Conservation (phyloP, 116 monocot species). For the Posidonia oceanica region DNA sequence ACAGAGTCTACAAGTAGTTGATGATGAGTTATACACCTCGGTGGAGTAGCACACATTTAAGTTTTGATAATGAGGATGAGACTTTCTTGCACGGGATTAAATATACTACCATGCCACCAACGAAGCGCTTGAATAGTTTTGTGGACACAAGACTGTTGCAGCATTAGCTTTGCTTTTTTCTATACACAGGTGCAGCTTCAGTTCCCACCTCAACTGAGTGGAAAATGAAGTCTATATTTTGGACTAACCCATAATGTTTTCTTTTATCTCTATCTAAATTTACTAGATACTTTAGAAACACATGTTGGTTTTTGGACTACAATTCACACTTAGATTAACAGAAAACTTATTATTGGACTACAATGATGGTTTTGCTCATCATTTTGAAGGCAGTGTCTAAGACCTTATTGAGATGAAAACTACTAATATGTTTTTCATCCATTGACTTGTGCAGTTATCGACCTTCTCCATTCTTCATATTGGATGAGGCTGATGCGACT, state of each 20-base stretch:
- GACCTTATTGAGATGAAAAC: too few relatives aligned
- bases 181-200: slow-evolving; percentile 68
- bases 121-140: slow-evolving; percentile 97
- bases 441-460: slow-evolving; percentile 44
- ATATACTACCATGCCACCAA: slow-evolving; percentile 98
- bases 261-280: too few relatives aligned
- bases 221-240: too few relatives aligned
- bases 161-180: slow-evolving; percentile 90
- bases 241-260: too few relatives aligned
- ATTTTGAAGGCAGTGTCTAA: too few relatives aligned
- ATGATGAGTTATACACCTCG: slow-evolving; percentile 94
- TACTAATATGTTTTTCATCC: too few relatives aligned
- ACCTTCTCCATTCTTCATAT: slow-evolving; percentile 96
- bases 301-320: too few relatives aligned
- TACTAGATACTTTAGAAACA: too few relatives aligned
- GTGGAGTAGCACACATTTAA: slow-evolving; percentile 89
- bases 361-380: too few relatives aligned
- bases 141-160: slow-evolving; percentile 97
- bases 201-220: too few relatives aligned
- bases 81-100: slow-evolving; percentile 95
- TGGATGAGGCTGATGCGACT: slow-evolving; percentile 97
- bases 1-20: slow-evolving; percentile 89
- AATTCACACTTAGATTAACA: too few relatives aligned
- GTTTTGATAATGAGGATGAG: slow-evolving; percentile 94
- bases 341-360: too few relatives aligned